Evolutionary conservation across 345 rosid genomes (phyloP).

Genomic region (Conringia planisiliqua): DNA sequence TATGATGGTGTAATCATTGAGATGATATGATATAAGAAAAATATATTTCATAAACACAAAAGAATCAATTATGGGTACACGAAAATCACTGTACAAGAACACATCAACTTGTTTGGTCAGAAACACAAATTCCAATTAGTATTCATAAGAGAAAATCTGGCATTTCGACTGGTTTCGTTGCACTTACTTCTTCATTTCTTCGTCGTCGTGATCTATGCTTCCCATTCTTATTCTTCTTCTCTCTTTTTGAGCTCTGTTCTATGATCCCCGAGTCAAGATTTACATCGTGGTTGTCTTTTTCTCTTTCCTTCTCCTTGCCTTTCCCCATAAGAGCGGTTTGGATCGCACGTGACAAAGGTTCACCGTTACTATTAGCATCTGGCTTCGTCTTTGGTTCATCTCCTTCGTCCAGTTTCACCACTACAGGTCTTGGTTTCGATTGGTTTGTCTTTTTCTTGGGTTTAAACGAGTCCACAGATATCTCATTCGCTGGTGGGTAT

Average conservation of each 20-base stretch:
- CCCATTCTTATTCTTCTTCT: constrained; percentile 45
- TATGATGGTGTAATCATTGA: constrained; percentile 18
- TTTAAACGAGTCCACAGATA: constrained; percentile 52
- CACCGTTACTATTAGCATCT: constrained; percentile 35
- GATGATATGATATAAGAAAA: constrained; percentile 7
- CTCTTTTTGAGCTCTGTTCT: constrained; percentile 40
- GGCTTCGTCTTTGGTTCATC: constrained; percentile 36
- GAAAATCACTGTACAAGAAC: constrained; percentile 10
- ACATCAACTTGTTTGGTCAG: constrained; percentile 9
- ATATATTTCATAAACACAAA: constrained; percentile 22
- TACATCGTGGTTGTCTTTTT: constrained; percentile 39
- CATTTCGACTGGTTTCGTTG: constrained; percentile 41
- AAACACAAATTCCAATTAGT: background rate
- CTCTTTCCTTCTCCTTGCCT: constrained; percentile 63
- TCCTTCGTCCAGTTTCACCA: constrained; percentile 82
- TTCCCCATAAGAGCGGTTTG: constrained; percentile 66
- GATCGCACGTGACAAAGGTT: constrained; percentile 57
- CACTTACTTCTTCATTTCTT: constrained; percentile 37
- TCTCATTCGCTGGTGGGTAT: constrained; percentile 85
- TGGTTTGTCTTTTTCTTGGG: constrained; percentile 52
- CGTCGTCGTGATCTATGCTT: constrained; percentile 53
- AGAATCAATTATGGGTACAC: constrained; percentile 11
- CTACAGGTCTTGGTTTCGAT: constrained; percentile 85
- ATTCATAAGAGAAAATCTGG: constrained; percentile 75
- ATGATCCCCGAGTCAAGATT: constrained; percentile 49